phyloP scores from a whole-genome alignment of 768 basidiomycete species.

The Suillus alpinus region DNA sequence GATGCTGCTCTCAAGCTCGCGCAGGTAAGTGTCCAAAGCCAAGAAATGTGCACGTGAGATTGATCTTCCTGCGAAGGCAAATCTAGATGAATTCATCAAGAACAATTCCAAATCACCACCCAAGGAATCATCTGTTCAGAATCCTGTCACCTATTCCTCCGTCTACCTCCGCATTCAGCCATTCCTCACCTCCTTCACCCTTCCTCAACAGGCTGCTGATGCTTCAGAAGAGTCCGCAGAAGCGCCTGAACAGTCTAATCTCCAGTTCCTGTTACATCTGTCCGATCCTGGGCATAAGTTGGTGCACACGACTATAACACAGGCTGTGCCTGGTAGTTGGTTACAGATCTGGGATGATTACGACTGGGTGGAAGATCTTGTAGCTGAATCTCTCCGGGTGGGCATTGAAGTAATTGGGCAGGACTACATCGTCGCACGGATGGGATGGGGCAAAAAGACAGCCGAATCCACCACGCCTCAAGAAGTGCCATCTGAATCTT shows the following conservation, averaged over 20 bases:
- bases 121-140: slow-evolving; percentile 34
- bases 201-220: slow-evolving; percentile 30
- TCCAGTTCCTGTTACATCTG: slow-evolving; percentile 65
- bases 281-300: slow-evolving; percentile 80
- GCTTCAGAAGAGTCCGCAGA: slow-evolving; percentile 20
- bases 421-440: slow-evolving; percentile 82
- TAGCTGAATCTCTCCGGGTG: slow-evolving; percentile 82
- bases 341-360: slow-evolving; percentile 86
- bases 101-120: slow-evolving; percentile 42
- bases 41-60: not conserved
- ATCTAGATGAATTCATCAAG: slow-evolving; percentile 74
- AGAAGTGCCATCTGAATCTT: slow-evolving; percentile 4
- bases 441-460: slow-evolving; percentile 68
- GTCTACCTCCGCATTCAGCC: slow-evolving; percentile 95
- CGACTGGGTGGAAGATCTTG: slow-evolving; percentile 94
- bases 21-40: slow-evolving; percentile 48
- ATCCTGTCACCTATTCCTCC: slow-evolving; percentile 80
- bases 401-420: slow-evolving; percentile 91
- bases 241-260: slow-evolving; percentile 30
- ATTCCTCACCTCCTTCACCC: slow-evolving; percentile 56
- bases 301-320: slow-evolving; percentile 74
- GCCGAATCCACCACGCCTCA: not conserved
- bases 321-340: slow-evolving; percentile 84
- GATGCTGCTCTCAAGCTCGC: slow-evolving; percentile 82
- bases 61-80: slow-evolving; percentile 49